Conservation (phyloP, 192 early-diverging fungal genomes). For the Coemansia pectinata region DNA sequence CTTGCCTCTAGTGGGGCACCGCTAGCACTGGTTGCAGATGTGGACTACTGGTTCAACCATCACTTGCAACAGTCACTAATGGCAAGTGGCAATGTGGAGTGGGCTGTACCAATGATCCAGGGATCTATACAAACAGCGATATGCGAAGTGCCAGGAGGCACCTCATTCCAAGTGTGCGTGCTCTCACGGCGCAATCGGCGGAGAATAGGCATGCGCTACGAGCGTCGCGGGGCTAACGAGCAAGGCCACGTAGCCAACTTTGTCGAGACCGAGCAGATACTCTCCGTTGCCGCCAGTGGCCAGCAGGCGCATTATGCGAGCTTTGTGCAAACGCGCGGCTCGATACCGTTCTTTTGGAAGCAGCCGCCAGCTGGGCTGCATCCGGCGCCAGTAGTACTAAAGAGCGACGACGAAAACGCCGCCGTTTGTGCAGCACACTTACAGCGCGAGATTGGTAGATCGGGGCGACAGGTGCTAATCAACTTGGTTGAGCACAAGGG, state of each 20-base stretch:
- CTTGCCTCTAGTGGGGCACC: neutral
- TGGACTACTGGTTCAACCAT: conserved; percentile 48
- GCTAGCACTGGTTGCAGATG: conserved; percentile 19
- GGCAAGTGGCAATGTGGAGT: conserved; percentile 6
- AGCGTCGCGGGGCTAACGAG: conserved; percentile 86
- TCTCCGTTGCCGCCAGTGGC: conserved; percentile 56
- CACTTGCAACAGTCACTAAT: conserved; percentile 31
- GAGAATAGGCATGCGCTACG: conserved; percentile 76
- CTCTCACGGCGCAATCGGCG: conserved; percentile 65
- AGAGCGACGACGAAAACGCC: conserved; percentile 57
- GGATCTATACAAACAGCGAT: conserved; percentile 65
- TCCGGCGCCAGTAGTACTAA: conserved; percentile 63
- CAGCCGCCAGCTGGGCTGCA: conserved; percentile 71
- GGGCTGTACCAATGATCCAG: conserved; percentile 63
- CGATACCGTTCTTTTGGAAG: conserved; percentile 78
- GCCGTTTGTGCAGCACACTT: conserved; percentile 61
- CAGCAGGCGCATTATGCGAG: conserved; percentile 61
- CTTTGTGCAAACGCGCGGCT: conserved; percentile 91
- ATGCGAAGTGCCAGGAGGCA: conserved; percentile 61
- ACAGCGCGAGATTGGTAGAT: conserved; percentile 49
- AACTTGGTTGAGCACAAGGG: conserved; percentile 70
- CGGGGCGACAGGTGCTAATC: conserved; percentile 63
- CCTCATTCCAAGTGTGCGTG: conserved; percentile 64
- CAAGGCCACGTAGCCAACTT: conserved; percentile 90
- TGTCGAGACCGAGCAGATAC: conserved; percentile 95